Base-by-base conservation (phyloP, 1,284 basidiomycete genomes). In the Peniophora sp. region DNA sequence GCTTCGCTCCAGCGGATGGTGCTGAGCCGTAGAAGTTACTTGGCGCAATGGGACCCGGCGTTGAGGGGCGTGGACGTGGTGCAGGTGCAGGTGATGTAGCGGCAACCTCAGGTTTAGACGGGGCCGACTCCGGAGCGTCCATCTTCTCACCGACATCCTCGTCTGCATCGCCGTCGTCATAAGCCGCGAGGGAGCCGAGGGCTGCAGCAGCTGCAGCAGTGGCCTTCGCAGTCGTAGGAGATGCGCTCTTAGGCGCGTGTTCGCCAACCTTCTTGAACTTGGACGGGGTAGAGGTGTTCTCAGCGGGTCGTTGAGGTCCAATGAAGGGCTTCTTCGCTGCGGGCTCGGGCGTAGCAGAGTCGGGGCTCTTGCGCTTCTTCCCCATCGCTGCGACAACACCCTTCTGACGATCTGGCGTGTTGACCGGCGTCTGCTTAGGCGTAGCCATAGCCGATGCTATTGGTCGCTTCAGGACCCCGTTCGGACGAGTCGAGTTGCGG, bases 291-390 rank as follows among this genome's bases (percentile, higher is more conserved):
- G 34, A 3, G 53, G 45, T 12, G 27, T 32, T 12, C 27, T 65
- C 1, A 77, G 71, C 27, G 86, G 85, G 34, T 84, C 68, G 34
- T 75, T 61, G 27, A 17, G 85, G 85, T 1, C 84, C 84, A 56
- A 86, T 84, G 59, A 86, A 83, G 3, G 75, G 71, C 6, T 70
- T 61, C 22, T 76, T 68, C 62, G 75, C 61, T 49, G 56, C 46
- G 74, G 50, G 73, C 68, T 23, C 75, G 76, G 34, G 68, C 45
- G 71, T 74, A 22, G 74, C 75, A 54, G 69, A 66, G 54, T 73
- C 67, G 47, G 64, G 48, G 34, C 58, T 55, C 61, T 74, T 79
- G 58, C 76, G 73, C 67, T 81, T 87, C 74, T 81, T 85, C 6
- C 27, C 27, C 81, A 84, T 83, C 51, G 68, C 69, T 9, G 74